Conservation (phyloP, 257 asterid genomes). For the Paraleonurus japonicus region DNA sequence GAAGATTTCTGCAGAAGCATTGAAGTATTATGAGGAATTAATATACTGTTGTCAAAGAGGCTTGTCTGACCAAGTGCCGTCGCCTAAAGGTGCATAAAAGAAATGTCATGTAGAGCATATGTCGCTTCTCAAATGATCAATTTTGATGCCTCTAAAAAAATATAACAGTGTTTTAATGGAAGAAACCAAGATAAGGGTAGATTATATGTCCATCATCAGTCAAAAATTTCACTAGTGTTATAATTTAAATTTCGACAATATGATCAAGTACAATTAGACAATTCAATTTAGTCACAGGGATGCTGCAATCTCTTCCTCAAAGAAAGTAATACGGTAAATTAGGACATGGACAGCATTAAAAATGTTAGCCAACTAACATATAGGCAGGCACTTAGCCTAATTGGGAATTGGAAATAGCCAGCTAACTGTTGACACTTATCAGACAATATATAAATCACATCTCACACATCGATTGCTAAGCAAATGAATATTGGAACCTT, state of each 20-base stretch:
- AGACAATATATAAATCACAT: conserved; percentile 7
- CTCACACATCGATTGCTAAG: conserved; percentile 6
- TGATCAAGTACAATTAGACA: not conserved
- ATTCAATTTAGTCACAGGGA: not conserved
- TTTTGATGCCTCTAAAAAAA: not conserved
- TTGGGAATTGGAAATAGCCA: not conserved
- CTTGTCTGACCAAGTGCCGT: not conserved
- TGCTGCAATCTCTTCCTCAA: not conserved
- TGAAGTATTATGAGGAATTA: conserved; percentile 14
- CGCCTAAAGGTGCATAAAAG: conserved; percentile 10
- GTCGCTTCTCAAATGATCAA: not conserved
- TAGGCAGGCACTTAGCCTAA: not conserved
- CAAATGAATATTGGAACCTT: conserved; percentile 50
- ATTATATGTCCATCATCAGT: not conserved
- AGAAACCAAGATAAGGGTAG: not conserved
- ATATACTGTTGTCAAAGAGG: conserved; percentile 1
- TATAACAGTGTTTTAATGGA: not conserved
- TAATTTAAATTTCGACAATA: not conserved
- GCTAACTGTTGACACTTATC: not conserved
- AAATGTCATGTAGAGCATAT: conserved; percentile 1
- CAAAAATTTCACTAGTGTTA: not conserved
- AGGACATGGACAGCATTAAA: conserved; percentile 2
- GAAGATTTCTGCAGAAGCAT: conserved; percentile 60
- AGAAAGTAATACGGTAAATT: conserved; percentile 13
- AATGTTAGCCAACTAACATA: not conserved